phyloP scores from a whole-genome alignment of 768 basidiomycete genomes.

The Hemileccinum rubropunctum region DNA sequence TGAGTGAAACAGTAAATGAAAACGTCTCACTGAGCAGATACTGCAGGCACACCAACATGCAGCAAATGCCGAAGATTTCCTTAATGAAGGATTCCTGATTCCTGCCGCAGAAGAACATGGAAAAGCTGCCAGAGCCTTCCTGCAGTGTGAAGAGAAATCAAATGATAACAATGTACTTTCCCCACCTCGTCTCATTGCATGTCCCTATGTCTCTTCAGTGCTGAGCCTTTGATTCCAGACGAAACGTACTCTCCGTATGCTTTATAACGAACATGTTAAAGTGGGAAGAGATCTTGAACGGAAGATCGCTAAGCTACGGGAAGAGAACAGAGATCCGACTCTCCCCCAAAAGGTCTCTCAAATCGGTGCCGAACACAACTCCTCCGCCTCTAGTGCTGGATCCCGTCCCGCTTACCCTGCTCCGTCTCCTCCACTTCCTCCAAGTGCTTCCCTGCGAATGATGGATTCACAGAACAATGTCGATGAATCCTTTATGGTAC shows the following conservation, averaged over 20 bases:
- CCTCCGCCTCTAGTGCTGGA: conserved; percentile 15
- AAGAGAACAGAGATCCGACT: conserved; percentile 75
- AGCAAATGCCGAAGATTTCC: conserved; percentile 73
- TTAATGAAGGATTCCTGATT: conserved; percentile 63
- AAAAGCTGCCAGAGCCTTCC: conserved; percentile 75
- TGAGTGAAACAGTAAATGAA: conserved; percentile 25
- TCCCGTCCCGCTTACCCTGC: conserved; percentile 29
- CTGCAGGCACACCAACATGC: conserved; percentile 81
- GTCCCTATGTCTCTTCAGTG: conserved; percentile 1
- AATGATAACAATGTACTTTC: conserved; percentile 65
- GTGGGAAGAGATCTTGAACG: conserved; percentile 69
- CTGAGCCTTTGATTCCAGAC: conserved; percentile 44
- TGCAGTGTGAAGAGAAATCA: conserved; percentile 69
- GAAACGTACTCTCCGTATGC: conserved; percentile 71
- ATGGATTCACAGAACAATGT: conserved; percentile 61
- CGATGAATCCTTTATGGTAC: conserved; percentile 87
- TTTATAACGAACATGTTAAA: conserved; percentile 73
- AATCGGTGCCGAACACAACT: conserved; percentile 21
- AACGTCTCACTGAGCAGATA: neutral
- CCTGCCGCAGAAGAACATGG: conserved; percentile 71
- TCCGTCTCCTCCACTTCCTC: conserved; percentile 47
- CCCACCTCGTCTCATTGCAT: conserved; percentile 1
- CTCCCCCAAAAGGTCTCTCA: conserved; percentile 56
- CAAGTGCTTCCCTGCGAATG: conserved; percentile 33
- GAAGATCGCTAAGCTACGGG: conserved; percentile 65